Conservation (phyloP, 1,284 basidiomycete genomes). For the Heterobasidion parviporum region DNA sequence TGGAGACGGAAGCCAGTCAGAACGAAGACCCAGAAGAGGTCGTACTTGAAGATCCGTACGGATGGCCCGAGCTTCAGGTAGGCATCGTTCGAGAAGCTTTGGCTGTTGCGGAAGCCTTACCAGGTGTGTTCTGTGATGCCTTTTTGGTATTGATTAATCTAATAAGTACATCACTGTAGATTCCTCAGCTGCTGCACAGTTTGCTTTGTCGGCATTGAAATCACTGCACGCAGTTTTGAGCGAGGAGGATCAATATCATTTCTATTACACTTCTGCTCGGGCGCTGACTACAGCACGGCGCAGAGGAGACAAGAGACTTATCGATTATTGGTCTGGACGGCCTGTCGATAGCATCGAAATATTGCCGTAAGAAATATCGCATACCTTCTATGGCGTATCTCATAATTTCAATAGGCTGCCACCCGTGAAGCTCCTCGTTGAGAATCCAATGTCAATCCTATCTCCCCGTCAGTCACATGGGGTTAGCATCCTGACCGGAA, state of each 20-base stretch:
- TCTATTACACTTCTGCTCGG: constrained; percentile 63
- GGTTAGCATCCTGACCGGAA: constrained; percentile 41
- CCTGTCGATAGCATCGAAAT: constrained; percentile 76
- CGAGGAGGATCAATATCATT: constrained; percentile 66
- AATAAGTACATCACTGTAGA: constrained; percentile 33
- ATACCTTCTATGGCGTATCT: background rate
- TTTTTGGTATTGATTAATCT: background rate
- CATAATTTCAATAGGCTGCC: constrained; percentile 45
- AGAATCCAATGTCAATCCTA: constrained; percentile 59
- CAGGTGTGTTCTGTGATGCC: constrained; percentile 45
- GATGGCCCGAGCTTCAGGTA: constrained; percentile 92
- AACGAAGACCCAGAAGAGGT: constrained; percentile 30
- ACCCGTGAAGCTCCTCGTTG: constrained; percentile 59
- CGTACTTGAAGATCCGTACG: constrained; percentile 49
- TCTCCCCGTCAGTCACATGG: constrained; percentile 31
- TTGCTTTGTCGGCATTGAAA: constrained; percentile 71
- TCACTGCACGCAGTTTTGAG: constrained; percentile 59
- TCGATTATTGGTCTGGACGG: constrained; percentile 81
- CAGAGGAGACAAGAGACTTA: constrained; percentile 58
- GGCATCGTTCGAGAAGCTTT: constrained; percentile 88
- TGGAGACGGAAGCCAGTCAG: constrained; percentile 7
- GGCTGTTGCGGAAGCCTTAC: constrained; percentile 84
- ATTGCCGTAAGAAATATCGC: constrained; percentile 46
- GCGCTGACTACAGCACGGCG: constrained; percentile 69
- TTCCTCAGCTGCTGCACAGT: constrained; percentile 68